phyloP scores from a whole-genome alignment of 768 basidiomycete species.

The Hemileccinum rubropunctum region DNA sequence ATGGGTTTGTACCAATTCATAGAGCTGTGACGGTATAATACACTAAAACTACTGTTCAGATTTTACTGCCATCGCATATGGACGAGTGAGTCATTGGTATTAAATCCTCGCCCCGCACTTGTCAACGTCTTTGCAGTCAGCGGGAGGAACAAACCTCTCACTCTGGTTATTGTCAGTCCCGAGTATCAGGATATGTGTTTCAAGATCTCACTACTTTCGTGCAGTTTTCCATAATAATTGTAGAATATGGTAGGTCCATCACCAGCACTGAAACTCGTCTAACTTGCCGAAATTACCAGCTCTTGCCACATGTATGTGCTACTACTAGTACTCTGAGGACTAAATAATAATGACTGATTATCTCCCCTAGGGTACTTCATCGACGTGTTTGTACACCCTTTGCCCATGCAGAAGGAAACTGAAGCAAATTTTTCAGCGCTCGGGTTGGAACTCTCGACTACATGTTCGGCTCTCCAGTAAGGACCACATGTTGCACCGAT shows the following conservation, averaged over 20 bases:
- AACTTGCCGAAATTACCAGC: neutral
- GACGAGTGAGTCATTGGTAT: slow-evolving; percentile 7
- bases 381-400: slow-evolving; percentile 1
- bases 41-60: neutral
- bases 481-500: neutral
- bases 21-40: too few relatives aligned
- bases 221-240: neutral
- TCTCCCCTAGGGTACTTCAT: neutral
- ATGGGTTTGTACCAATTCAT: slow-evolving; percentile 4
- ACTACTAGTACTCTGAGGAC: too few relatives aligned
- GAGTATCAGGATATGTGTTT: neutral
- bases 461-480: neutral
- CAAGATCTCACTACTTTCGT: neutral
- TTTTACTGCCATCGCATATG: slow-evolving; percentile 16
- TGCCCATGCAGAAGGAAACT: neutral
- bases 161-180: slow-evolving; percentile 8
- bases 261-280: neutral
- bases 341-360: neutral
- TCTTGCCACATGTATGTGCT: slow-evolving; percentile 6
- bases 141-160: slow-evolving; percentile 14
- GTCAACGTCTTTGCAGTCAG: slow-evolving; percentile 6
- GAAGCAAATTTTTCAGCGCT: neutral
- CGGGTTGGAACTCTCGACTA: slow-evolving; percentile 1
- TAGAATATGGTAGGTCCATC: slow-evolving; percentile 1
- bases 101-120: neutral